phyloP scores from a whole-genome alignment of 2,329 filamentous ascomycete species.

The Neurospora sp. region DNA sequence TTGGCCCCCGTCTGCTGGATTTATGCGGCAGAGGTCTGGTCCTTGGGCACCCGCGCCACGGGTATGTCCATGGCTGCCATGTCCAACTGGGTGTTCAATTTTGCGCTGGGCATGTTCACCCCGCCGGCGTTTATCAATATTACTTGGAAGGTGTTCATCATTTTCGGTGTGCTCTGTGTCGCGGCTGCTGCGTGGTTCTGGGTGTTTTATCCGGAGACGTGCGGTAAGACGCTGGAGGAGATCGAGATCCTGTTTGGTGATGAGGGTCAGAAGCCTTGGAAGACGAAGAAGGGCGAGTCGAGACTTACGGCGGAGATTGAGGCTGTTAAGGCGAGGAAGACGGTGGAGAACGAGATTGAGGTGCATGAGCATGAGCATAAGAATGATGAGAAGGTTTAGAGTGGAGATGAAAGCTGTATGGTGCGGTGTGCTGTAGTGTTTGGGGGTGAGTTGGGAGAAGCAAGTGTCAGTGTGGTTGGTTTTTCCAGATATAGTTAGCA shows the following conservation, averaged over 20 bases:
- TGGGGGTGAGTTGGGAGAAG: no score
- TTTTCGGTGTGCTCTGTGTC: slow-evolving; percentile 29
- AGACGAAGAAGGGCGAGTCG: slow-evolving; percentile 24
- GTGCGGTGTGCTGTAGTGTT: background rate
- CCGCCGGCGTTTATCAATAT: slow-evolving; percentile 50
- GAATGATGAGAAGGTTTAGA: background rate
- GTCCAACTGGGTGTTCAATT: slow-evolving; percentile 43
- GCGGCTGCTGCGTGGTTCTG: slow-evolving; percentile 24
- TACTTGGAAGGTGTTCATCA: slow-evolving; percentile 37
- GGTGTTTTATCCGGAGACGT: slow-evolving; percentile 29
- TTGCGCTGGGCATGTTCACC: slow-evolving; percentile 48
- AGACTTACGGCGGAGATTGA: slow-evolving; percentile 20
- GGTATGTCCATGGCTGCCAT: slow-evolving; percentile 48
- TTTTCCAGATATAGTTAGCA: background rate
- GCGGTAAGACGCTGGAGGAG: slow-evolving; percentile 32
- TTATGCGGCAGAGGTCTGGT: slow-evolving; percentile 56
- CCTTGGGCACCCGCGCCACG: slow-evolving; percentile 47
- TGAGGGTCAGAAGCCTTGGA: slow-evolving; percentile 27
- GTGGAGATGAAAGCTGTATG: background rate
- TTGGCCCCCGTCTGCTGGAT: slow-evolving; percentile 55
- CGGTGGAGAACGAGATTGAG: slow-evolving; percentile 4
- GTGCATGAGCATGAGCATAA: background rate
- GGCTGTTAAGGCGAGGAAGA: slow-evolving; percentile 16
- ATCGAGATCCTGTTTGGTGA: slow-evolving; percentile 26
- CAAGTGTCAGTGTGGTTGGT: background rate